Conservation (phyloP, 495 filamentous ascomycete species). For the Ramalina peruviana region DNA sequence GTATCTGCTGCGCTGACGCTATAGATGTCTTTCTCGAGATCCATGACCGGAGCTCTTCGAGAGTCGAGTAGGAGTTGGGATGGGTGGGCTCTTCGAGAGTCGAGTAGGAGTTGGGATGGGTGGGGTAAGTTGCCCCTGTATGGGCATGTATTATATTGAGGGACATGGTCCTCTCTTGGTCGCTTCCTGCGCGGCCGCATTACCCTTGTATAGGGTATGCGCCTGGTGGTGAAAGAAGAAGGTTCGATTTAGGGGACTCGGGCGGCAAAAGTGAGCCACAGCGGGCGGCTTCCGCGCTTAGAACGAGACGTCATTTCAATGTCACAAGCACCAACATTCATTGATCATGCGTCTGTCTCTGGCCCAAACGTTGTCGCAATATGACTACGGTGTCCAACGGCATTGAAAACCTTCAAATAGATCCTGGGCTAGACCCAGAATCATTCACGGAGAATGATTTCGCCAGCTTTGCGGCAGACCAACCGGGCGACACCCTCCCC, state of each 20-base stretch:
- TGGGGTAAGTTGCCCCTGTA: constrained; percentile 65
- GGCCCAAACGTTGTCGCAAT: neutral
- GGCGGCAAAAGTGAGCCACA: neutral
- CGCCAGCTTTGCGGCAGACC: constrained; percentile 26
- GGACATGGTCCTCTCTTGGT: constrained; percentile 45
- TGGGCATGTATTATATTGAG: constrained; percentile 77
- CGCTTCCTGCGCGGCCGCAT: neutral
- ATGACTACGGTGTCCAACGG: neutral
- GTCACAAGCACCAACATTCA: neutral
- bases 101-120: constrained; percentile 53
- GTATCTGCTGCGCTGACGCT: constrained; percentile 55
- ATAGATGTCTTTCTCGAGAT: constrained; percentile 54
- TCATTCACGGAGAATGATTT: neutral
- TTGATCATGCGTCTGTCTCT: neutral
- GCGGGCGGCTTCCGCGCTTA: neutral
- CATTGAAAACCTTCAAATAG: neutral
- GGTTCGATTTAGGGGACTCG: neutral
- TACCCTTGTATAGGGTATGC: no score
- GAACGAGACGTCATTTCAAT: neutral
- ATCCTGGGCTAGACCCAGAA: neutral
- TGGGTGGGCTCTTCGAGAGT: constrained; percentile 68
- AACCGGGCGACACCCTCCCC: constrained; percentile 33
- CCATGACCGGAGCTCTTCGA: constrained; percentile 57
- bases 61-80: constrained; percentile 52
- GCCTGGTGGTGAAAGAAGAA: neutral